These are phyloP conservation scores for Penicillium dipodomyicola DNA, from an alignment of 495 filamentous ascomycete species.

Conservation along the genomic window DNA sequence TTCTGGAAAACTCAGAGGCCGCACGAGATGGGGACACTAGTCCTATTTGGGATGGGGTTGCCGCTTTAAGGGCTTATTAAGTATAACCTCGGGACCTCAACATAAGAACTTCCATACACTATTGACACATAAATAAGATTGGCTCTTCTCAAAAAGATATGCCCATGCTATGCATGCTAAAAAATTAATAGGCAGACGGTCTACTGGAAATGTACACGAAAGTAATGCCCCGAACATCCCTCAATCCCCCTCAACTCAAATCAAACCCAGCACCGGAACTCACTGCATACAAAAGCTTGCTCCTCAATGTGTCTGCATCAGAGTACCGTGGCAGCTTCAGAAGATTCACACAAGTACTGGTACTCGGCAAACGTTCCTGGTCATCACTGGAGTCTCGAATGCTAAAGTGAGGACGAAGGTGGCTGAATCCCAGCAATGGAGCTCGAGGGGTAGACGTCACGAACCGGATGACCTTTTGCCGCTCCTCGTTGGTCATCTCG, in stretches of 20 bases:
- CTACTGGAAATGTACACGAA: conserved; percentile 11
- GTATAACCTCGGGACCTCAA: conserved; percentile 2
- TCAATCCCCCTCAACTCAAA: conserved; percentile 57
- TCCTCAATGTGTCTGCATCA: conserved; percentile 58
- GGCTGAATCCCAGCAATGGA: conserved; percentile 86
- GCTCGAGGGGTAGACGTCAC: conserved; percentile 91
- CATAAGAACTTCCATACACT: too few relatives aligned
- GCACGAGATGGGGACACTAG: conserved; percentile 29
- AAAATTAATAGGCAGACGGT: background rate
- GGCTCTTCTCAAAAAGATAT: conserved; percentile 8
- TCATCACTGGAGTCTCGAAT: conserved; percentile 86
- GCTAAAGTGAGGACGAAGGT: conserved; percentile 81
- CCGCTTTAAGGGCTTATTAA: conserved; percentile 27
- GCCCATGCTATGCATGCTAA: conserved; percentile 34
- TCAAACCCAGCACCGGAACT: conserved; percentile 94
- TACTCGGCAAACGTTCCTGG: conserved; percentile 78
- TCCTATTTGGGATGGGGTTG: conserved; percentile 16
- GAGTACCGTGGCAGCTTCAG: conserved; percentile 87
- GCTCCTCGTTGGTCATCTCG: conserved; percentile 66
- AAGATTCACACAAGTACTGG: conserved; percentile 95
- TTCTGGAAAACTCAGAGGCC: conserved; percentile 41
- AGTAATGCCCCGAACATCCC: background rate
- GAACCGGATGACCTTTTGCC: conserved; percentile 87
- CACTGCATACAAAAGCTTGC: conserved; percentile 86
- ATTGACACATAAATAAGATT: background rate